Evolutionary conservation across 2,329 filamentous ascomycete genomes (phyloP), one percentile per base, ranked within the genome.

Genomic region (Ophiognomonia clavigignenti-juglandacearum): DNA sequence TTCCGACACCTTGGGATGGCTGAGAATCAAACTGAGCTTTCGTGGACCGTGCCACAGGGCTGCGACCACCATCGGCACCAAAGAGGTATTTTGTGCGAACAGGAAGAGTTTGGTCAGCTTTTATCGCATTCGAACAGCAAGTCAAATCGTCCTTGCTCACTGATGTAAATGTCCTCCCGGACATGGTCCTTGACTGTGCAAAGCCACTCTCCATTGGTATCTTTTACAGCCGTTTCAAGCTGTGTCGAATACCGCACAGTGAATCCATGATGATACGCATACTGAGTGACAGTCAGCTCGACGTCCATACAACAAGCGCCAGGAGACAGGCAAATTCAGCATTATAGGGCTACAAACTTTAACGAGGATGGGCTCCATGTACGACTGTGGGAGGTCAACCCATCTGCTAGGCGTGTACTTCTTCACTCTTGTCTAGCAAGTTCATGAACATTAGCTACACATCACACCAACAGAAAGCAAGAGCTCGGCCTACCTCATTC

Each of bases 1-100:
- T 44, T 13, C 39, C 48, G 7, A 51, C 39, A 11, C 45, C 48
- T 11, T 23, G 18, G 8, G 48, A 51, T 4, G 48, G 48, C 16
- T 20, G 2, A 6, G 36, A 32, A 10, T 29, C 27, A 16, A 51
- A 34, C 3, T 1, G 32, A 36, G 45, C 40, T 10, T 39, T 34
- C 16, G 44, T 34, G 5, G 20, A 38, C 18, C 11, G 38, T 2
- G 45, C 48, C 13, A 51, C 40, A 31, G 37, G 45, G 22, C 48
- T 48, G 36, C 45, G 48, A 24, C 37, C 45, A 9, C 48, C 45
- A 22, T 84, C 80, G 37, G 73, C 76, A 3, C 80, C 80, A 51
- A 83, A 80, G 7, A 84, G 62, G 52, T 77, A 83, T 44, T 72
- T 73, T 0, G 77, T 72, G 8, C 66, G 64, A 32, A 83, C 69